Base-by-base conservation (phyloP, 805 yeast species). In the Starmerella vitae region DNA sequence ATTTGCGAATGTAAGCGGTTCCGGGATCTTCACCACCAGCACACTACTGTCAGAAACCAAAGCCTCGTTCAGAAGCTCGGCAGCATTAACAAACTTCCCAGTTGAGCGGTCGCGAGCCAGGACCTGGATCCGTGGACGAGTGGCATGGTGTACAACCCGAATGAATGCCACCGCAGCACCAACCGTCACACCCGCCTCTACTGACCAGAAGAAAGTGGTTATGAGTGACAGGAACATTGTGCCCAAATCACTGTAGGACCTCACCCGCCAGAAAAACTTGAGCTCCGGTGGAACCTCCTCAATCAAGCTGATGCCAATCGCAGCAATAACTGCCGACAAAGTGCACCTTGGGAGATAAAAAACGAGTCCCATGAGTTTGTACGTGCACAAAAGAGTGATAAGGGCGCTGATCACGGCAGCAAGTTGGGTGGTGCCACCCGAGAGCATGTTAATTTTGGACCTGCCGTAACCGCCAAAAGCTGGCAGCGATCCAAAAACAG, bases 381-480 rank as follows among this genome's bases (percentile, higher is more conserved):
- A 63, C 0, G 79, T 72, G 4, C 83, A 76, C 14, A 82, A 46
- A 33, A 85, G 58, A 0, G 95, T 78, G 4, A 77, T 64, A 2
- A 72, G n/a, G 0, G 94, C 88, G 78, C 86, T 78, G 9, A 81
- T 70, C 3, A 75, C 73, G 0, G 94, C 93, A n/a, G 91, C 71
- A 55, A 78, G 64, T 9, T 86, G 86, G 0, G 94, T 81, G 47
- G 72, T 73, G 0, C 93, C 97, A 4, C 95, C 95, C 12, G 85
- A 74, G 37, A 84, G 63, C 1, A 86, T 79, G 61, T 88, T 88
- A 42, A 88, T 76, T 52, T 81, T 85, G 14, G 94, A 79, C 52
- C 97, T 70, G 2, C 95, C 97, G 54, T 86, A 88, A 0, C 97
- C 97, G 8, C 97, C 98, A 66, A 86, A 86, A 0, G 93, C 74